Evolutionary conservation across 2,329 filamentous ascomycete species (phyloP).

Genomic region (Alternaria ethzedia): DNA sequence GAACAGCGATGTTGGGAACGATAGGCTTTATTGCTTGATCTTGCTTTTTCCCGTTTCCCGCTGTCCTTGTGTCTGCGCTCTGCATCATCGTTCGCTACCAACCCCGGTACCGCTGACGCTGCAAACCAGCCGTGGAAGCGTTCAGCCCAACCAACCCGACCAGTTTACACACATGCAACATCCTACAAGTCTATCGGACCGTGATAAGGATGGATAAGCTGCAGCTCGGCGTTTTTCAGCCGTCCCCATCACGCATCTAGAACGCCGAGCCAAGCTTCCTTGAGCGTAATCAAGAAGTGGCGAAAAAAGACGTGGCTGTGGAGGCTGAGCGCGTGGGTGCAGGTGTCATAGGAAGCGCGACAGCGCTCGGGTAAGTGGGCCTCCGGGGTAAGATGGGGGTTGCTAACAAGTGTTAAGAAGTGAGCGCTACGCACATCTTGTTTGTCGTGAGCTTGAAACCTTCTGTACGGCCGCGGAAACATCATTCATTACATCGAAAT

Average conservation of each 20-base stretch:
- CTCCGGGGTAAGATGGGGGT: not conserved
- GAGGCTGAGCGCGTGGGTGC: conserved; percentile 17
- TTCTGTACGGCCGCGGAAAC: not conserved
- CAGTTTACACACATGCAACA: not conserved
- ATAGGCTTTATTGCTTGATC: not conserved
- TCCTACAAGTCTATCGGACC: not conserved
- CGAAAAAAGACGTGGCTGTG: conserved; percentile 17
- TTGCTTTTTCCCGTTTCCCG: not conserved
- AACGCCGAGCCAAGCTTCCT: not conserved
- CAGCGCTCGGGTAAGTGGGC: conserved; percentile 1
- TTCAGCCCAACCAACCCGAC: not conserved
- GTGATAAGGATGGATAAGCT: not conserved
- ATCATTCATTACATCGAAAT: not conserved
- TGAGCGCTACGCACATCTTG: not conserved
- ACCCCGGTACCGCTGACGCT: not conserved
- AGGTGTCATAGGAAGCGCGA: conserved; percentile 12
- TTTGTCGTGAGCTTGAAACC: not conserved
- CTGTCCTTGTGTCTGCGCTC: not conserved
- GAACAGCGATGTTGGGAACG: not conserved
- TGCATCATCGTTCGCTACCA: not conserved
- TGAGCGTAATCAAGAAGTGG: not conserved
- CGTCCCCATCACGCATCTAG: not conserved
- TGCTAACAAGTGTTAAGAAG: not conserved
- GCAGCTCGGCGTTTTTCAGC: not conserved
- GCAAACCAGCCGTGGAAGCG: not conserved